Conservation (phyloP, 2,329 filamentous ascomycete species). For the Sclerotinia glacialis region DNA sequence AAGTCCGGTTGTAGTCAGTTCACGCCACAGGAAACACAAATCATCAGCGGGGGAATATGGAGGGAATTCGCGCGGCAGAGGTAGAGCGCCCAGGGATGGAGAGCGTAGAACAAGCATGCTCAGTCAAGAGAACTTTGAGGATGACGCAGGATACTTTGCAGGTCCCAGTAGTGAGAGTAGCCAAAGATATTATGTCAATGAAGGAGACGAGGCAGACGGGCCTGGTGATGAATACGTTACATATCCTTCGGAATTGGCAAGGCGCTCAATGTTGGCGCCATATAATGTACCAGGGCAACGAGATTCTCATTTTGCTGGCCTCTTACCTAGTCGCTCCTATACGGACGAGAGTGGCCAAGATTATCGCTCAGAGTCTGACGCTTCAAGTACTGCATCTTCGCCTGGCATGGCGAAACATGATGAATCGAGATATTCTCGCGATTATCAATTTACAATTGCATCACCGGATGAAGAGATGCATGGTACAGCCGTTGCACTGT, state of each 20-base stretch:
- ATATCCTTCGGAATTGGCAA: slow-evolving; percentile 64
- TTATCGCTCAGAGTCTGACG: slow-evolving; percentile 53
- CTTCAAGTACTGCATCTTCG: slow-evolving; percentile 57
- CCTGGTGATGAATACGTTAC: slow-evolving; percentile 79
- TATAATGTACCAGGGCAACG: slow-evolving; percentile 48
- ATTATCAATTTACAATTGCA: slow-evolving; percentile 93
- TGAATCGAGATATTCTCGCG: slow-evolving; percentile 78
- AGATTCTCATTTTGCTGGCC: slow-evolving; percentile 54
- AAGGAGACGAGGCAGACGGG: slow-evolving; percentile 67
- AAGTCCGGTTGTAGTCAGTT: slow-evolving; percentile 80
- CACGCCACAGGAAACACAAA: slow-evolving; percentile 82
- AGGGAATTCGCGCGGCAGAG: slow-evolving; percentile 43
- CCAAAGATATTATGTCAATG: slow-evolving; percentile 71
- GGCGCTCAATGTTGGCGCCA: slow-evolving; percentile 50
- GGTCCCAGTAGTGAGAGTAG: slow-evolving; percentile 67
- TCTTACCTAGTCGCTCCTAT: slow-evolving; percentile 42
- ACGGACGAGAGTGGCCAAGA: slow-evolving; percentile 42
- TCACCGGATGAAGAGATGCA: slow-evolving; percentile 97
- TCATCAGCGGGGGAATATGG: slow-evolving; percentile 55
- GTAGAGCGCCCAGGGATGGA: slow-evolving; percentile 47
- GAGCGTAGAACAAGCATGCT: slow-evolving; percentile 45
- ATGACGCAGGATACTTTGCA: slow-evolving; percentile 64
- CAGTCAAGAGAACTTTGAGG: slow-evolving; percentile 52
- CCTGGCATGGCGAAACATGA: slow-evolving; percentile 59
- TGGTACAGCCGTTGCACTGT: slow-evolving; percentile 90